phyloP scores from a whole-genome alignment of 345 rosid genomes.

The Salix brachista region DNA sequence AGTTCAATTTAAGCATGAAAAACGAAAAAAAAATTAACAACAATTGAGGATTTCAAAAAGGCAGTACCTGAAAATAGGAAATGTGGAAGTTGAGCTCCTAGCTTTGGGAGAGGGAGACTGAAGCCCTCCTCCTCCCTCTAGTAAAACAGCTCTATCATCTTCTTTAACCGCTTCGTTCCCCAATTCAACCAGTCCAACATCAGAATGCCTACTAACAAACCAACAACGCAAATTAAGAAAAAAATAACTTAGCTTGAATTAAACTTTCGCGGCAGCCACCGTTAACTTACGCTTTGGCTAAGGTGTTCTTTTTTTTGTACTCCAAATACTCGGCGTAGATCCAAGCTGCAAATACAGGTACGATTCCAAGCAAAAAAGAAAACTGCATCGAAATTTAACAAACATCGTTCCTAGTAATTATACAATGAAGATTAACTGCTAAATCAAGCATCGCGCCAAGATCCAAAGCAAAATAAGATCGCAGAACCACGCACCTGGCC shows the following conservation, averaged over 20 bases:
- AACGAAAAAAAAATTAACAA: neutral
- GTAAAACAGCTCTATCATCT: conserved; percentile 70
- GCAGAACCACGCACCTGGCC: conserved; percentile 54
- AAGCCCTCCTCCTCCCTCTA: conserved; percentile 85
- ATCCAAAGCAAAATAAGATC: conserved; percentile 7
- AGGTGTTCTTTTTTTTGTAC: conserved; percentile 42
- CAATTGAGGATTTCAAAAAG: neutral
- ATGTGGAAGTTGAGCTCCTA: conserved; percentile 35
- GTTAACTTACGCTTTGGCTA: conserved; percentile 59
- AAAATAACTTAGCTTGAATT: too few species aligned
- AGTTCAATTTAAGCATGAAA: neutral
- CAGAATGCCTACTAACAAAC: conserved; percentile 68
- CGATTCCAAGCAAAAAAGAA: conserved; percentile 64
- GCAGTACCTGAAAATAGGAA: conserved; percentile 63
- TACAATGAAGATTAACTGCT: neutral
- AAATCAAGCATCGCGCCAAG: conserved; percentile 11
- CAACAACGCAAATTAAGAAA: neutral
- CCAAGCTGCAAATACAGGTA: conserved; percentile 69
- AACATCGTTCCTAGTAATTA: neutral
- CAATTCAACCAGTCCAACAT: conserved; percentile 65
- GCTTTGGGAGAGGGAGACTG: conserved; percentile 77
- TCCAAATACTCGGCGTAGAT: conserved; percentile 77
- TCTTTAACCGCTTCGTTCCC: conserved; percentile 52
- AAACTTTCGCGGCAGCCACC: too few species aligned
- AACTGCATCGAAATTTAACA: conserved; percentile 38